Conservation (phyloP, 495 filamentous ascomycete genomes). For the Physcia stellaris region DNA sequence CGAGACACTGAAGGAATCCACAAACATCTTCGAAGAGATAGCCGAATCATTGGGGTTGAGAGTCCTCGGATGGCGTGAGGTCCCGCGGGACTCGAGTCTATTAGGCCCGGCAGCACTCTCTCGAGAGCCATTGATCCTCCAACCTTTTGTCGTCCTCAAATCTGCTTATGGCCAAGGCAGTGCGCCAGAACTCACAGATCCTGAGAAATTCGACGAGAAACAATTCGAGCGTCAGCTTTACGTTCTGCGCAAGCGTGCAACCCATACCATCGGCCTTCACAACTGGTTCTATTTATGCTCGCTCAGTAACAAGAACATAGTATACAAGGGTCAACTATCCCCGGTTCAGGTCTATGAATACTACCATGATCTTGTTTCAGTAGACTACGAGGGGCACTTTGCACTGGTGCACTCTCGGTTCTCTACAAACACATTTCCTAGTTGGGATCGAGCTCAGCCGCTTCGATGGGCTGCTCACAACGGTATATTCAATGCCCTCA, state of each 20-base stretch:
- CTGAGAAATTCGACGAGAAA: conserved; percentile 66
- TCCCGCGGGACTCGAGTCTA: conserved; percentile 82
- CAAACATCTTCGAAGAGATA: conserved; percentile 79
- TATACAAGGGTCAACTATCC: conserved; percentile 97
- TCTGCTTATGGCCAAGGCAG: conserved; percentile 78
- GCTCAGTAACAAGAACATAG: conserved; percentile 95
- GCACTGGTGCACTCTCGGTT: conserved; percentile 96
- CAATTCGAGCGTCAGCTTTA: conserved; percentile 90
- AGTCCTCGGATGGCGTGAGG: conserved; percentile 93
- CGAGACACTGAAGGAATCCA: conserved; percentile 76
- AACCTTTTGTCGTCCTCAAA: conserved; percentile 86
- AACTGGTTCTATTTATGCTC: conserved; percentile 99
- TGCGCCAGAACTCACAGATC: conserved; percentile 66
- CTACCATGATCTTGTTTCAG: conserved; percentile 93
- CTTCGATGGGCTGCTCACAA: conserved; percentile 97
- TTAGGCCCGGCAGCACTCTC: conserved; percentile 88
- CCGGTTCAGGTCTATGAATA: conserved; percentile 98
- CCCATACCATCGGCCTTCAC: conserved; percentile 84
- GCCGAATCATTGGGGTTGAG: conserved; percentile 76
- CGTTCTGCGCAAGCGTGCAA: conserved; percentile 85
- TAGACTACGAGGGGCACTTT: conserved; percentile 97
- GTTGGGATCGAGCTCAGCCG: conserved; percentile 97
- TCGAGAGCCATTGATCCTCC: conserved; percentile 84
- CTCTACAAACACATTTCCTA: conserved; percentile 98
- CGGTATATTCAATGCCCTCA: conserved; percentile 36